Evolutionary conservation across 345 rosid species (phyloP), one percentile per base, ranked within the genome.

Genomic region (Geranium rotundifolium): DNA sequence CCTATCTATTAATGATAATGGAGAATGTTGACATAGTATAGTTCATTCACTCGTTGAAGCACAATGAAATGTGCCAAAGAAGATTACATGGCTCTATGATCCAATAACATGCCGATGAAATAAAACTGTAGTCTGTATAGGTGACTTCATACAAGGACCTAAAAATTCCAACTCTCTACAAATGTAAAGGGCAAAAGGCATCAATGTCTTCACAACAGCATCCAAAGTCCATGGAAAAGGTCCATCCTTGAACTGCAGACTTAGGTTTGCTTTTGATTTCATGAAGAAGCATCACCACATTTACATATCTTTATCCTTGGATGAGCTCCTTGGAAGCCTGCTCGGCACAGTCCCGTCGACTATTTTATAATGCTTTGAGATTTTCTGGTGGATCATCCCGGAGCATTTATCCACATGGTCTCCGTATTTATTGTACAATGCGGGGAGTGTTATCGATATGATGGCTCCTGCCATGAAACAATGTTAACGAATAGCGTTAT

Each of bases 371-470:
- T 89, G 92, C 65, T 77, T 82, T 29, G 92, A 79, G 2, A 92
- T 67, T 62, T 73, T 76, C 56, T 68, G 78, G 57, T 87, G 93
- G 67, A 92, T 82, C 71, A 73, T 57, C 52, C 96, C 91, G 19
- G 82, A 89, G 65, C 66, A 86, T 80, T 69, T 81, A 77, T 89
- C 89, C 75, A 87, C 88, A 19, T 4, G 79, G 69, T 77, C 85
- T 66, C 82, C 84, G 18, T 77, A 72, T 74, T 78, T 85, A 79
- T 80, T 75, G 85, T 92, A 92, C 72, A 89, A 64, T 30, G 91
- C 97, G 30, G 93, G 95, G 72, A 92, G 17, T 60, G 97, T 89
- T 62, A 92, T 79, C 65, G 90, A 82, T 56, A 92, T 58, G 34
- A 89, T 68, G 27, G 91, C 80, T 69, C 95, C 97, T 92, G 86